Evolutionary conservation across 2,329 filamentous ascomycete genomes (phyloP), one percentile per base, ranked within the genome.

Genomic region (Didymella lethalis): DNA sequence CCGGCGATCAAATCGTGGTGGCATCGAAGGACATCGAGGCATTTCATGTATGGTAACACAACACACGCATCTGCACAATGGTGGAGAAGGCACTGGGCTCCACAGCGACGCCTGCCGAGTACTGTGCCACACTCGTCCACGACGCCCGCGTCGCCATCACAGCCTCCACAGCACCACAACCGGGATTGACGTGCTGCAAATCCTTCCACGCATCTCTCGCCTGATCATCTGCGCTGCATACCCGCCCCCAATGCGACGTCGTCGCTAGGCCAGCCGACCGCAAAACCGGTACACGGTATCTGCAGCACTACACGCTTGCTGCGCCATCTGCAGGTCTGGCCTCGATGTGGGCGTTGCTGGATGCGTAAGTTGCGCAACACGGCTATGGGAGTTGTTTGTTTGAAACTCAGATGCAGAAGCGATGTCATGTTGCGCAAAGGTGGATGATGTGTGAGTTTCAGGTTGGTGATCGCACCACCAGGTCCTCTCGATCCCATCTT

Each of bases 61-160:
- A 26, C 23, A 43, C 23, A 57, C 14, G 20, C 26, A 31, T 29
- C 20, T 34, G 20, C 40, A 7, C 31, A 32, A 25, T 34, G 4
- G 32, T 36, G 40, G 25, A 43, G 29, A 43, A 43, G 20, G 31
- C n/a, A 28, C 14, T 20, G 14, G 40, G 20, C 38, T 46, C 16
- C 44, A 51, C 51, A 48, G 40, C 36, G n/a, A 40, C 46, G 47
- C 14, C 53, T 43, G 28, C 53, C 54, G 40, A 41, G 34, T 36
- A n/a, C 26, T 41, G 60, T 62, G 59, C 53, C 48, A 64, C 51
- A 38, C n/a, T 47, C 57, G 56, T 50, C 36, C 60, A 62, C 57
- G 16, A 46, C 31, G 25, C 34, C 50, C 40, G 26, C 51, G 36
- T 48, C 34, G n/a, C 47, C 23, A 20, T n/a, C 47, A 44, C 49